phyloP scores from a whole-genome alignment of 331 rosid genomes.

The Spiraea crenata region DNA sequence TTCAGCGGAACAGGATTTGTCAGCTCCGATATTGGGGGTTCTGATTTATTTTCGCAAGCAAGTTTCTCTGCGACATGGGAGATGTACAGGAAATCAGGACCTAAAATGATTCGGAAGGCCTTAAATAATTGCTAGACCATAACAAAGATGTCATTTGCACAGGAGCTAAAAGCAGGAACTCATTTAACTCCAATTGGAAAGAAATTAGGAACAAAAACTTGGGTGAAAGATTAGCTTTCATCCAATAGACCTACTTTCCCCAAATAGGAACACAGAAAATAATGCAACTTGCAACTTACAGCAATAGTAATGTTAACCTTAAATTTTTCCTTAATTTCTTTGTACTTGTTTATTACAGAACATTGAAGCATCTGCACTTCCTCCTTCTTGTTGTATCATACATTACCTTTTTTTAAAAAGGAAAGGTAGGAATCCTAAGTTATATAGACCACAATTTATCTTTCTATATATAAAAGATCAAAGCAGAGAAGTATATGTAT shows the following conservation, averaged over 20 bases:
- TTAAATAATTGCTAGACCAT: not conserved
- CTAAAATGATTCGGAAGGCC: not conserved
- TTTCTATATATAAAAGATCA: not conserved
- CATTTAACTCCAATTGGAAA: not conserved
- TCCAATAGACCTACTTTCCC: not conserved
- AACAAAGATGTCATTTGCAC: not conserved
- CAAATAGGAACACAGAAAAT: too few species aligned
- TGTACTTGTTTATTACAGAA: too few species aligned
- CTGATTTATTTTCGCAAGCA: conserved; percentile 44
- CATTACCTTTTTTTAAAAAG: not conserved
- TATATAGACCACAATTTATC: too few species aligned
- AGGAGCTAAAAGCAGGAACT: not conserved
- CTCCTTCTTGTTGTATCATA: not conserved
- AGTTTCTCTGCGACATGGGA: conserved; percentile 58
- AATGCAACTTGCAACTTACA: too few species aligned
- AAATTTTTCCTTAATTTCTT: too few species aligned
- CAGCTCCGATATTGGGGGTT: conserved; percentile 61
- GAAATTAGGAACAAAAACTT: not conserved
- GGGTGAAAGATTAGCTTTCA: not conserved
- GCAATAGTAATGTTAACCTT: too few species aligned
- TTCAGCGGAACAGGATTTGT: conserved; percentile 65
- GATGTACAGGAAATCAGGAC: not conserved
- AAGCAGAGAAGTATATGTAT: not conserved
- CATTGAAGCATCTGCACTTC: not conserved
- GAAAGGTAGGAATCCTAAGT: not conserved